Evolutionary conservation across 1,284 basidiomycete genomes (phyloP), one percentile per base, ranked within the genome.

Genomic region (Cutaneotrichosporon cyanovorans): DNA sequence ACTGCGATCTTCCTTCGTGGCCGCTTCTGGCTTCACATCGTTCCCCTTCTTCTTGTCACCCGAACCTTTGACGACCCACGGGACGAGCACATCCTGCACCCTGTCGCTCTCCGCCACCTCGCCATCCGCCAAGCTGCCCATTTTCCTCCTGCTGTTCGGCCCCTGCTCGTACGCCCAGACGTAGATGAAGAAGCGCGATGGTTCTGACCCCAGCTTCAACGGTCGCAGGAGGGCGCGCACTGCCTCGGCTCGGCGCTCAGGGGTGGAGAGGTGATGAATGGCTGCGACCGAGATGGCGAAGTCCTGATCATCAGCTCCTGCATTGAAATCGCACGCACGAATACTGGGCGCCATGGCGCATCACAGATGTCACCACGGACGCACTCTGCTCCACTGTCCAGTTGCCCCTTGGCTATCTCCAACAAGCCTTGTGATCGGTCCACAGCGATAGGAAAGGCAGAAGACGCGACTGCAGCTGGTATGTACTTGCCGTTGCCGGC

Each of bases 151-250:
- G 2, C 86, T 88, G 5, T 81, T 70, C 28, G 79, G 77, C 48
- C 93, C 89, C 73, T 99, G 95, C 63, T 96, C 91, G 45, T 87
- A 80, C 1, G 93, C 92, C 95, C 95, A 99, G n/a, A 97, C 95
- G 61, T 95, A 96, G 60, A 98, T 84, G 56, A 99, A 75, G 48
- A 91, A 77, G 7, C 88, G 81, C 10, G 88, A 84, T 57, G 84
- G 63, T 0, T 49, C 44, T 15, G 37, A 33, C 7, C 78, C 2
- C 60, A 81, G 74, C 2, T 80, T 80, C 32, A 87, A 79, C 12
- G 77, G 74, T 47, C 79, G 75, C 15, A 90, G 63, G 18, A 91
- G 74, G 28, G 80, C 76, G 83, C 87, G 14, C 5, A 95, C 78
- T 1, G 87, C 82, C n/a, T 75, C 64, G 50, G 74, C 77, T 25